phyloP scores from a whole-genome alignment of 169 alveolate genomes.

The Cryptosporidium andersoni region DNA sequence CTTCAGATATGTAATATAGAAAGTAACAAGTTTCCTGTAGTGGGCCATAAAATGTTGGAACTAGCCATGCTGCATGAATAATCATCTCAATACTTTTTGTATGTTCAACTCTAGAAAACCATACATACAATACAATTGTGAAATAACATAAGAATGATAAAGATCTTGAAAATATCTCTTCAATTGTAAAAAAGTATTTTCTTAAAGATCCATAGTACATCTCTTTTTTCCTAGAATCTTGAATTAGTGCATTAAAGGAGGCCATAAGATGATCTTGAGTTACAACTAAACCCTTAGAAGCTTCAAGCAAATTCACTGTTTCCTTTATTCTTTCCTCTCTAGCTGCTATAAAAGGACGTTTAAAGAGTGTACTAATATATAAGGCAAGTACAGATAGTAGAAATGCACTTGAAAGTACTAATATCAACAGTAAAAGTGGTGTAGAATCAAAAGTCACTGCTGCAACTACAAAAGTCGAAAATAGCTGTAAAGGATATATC shows the following conservation, averaged over 20 bases:
- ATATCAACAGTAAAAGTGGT: constrained; percentile 7
- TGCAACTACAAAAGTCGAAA: constrained; percentile 45
- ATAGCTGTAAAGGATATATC: constrained; percentile 13
- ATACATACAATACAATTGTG: constrained; percentile 33
- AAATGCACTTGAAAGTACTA: constrained; percentile 18
- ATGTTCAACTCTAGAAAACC: constrained; percentile 30
- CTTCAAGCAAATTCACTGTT: constrained; percentile 32
- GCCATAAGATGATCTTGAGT: constrained; percentile 52
- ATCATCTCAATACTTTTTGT: constrained; percentile 61
- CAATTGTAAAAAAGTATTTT: constrained; percentile 58
- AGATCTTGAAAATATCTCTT: constrained; percentile 52
- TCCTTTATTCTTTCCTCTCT: constrained; percentile 60
- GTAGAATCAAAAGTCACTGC: constrained; percentile 21
- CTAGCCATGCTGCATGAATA: constrained; percentile 46
- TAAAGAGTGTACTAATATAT: constrained; percentile 49
- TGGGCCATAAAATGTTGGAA: constrained; percentile 56
- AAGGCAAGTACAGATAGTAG: constrained; percentile 6
- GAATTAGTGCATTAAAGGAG: constrained; percentile 15
- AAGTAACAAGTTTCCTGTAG: constrained; percentile 51
- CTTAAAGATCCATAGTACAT: constrained; percentile 60
- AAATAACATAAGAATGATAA: constrained; percentile 46
- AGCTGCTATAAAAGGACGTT: constrained; percentile 57
- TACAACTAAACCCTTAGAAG: constrained; percentile 37
- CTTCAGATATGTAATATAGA: constrained; percentile 54
- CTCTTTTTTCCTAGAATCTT: constrained; percentile 37